These are phyloP conservation scores for Hymenoscyphus fructigenus DNA, from an alignment of 2,329 filamentous ascomycete species.

Conservation along the genomic window DNA sequence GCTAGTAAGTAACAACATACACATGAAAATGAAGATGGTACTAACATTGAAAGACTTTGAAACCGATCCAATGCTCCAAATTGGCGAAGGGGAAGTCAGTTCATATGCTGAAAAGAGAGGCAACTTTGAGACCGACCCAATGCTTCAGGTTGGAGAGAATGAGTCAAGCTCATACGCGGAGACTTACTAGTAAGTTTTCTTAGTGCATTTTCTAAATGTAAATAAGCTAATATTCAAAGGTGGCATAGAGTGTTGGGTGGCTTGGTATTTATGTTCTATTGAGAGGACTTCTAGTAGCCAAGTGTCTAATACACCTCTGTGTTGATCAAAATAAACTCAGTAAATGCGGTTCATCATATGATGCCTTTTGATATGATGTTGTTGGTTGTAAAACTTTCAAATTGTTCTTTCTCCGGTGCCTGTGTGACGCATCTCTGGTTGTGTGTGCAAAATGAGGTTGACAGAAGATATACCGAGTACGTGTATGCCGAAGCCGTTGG, in stretches of 20 bases:
- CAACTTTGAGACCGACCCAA: not conserved
- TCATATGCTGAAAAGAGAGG: constrained; percentile 4
- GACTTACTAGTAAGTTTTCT: not conserved
- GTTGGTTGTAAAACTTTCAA: too few relatives aligned
- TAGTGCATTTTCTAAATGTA: not conserved
- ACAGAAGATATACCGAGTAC: too few relatives aligned
- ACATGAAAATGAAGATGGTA: not conserved
- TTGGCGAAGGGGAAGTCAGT: not conserved
- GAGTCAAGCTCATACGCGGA: not conserved
- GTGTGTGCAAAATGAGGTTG: too few relatives aligned
- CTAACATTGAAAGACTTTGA: not conserved
- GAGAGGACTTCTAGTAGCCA: not conserved
- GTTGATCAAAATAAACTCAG: not conserved
- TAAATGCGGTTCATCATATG: too few relatives aligned
- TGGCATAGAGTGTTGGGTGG: not conserved
- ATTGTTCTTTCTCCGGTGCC: not conserved
- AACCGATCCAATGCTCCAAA: constrained; percentile 1
- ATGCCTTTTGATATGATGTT: too few relatives aligned
- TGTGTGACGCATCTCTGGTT: not conserved
- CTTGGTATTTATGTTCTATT: not conserved
- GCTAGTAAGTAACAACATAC: not conserved
- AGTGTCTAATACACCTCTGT: not conserved
- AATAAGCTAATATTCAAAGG: not conserved
- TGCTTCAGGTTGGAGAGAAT: constrained; percentile 10
- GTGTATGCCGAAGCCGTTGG: too few relatives aligned